Evolutionary conservation across 345 rosid genomes (phyloP).

Genomic region (Arabis alpina): DNA sequence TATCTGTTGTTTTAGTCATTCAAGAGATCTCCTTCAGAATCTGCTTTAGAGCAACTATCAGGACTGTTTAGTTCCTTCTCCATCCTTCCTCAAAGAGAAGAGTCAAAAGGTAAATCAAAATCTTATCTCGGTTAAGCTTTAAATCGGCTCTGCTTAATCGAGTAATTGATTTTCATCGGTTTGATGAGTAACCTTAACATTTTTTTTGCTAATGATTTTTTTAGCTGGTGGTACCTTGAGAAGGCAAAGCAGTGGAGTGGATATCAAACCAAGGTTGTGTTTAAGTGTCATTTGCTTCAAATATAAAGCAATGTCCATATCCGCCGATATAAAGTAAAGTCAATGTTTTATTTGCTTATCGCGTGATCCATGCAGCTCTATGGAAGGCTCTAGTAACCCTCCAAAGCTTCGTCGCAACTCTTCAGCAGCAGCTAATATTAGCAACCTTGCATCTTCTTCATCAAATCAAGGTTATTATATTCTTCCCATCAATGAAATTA

Average conservation of each 20-base stretch:
- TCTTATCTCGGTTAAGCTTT: not conserved
- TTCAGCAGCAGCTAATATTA: conserved; percentile 71
- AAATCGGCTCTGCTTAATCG: not conserved
- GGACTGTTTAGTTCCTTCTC: conserved; percentile 77
- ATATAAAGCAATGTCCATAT: conserved; percentile 7
- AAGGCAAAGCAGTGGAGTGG: conserved; percentile 77
- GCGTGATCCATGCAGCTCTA: conserved; percentile 45
- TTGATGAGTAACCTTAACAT: not conserved
- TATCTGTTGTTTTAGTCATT: conserved; percentile 51
- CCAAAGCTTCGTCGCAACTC: conserved; percentile 70
- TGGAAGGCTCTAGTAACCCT: conserved; percentile 53
- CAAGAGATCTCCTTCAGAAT: conserved; percentile 76
- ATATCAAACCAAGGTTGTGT: conserved; percentile 62
- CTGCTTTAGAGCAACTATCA: conserved; percentile 76
- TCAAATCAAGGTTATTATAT: conserved; percentile 57
- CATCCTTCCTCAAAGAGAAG: conserved; percentile 61
- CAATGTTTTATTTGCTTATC: not conserved
- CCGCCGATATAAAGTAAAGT: not conserved
- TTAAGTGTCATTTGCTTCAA: not conserved
- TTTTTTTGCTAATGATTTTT: conserved; percentile 12
- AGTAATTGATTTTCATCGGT: not conserved
- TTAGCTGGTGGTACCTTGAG: conserved; percentile 58
- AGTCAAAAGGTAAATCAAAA: conserved; percentile 53
- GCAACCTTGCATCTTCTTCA: conserved; percentile 52
- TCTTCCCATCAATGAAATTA: not conserved